phyloP scores from a whole-genome alignment of 176 grass and related monocot genomes.

The Avena eriantha region DNA sequence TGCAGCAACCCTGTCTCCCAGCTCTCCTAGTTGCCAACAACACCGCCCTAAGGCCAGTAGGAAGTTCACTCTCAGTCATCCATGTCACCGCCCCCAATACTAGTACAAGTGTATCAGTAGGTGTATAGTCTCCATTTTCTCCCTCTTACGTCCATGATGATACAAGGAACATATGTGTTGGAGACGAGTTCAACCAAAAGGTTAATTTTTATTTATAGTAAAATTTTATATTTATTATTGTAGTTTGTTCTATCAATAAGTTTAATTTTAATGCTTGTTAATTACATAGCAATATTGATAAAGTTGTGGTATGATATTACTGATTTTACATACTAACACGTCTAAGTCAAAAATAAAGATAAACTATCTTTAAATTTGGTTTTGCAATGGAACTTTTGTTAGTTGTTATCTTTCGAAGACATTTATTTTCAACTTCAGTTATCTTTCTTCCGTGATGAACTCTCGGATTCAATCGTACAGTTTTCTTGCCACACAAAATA shows the following conservation, averaged over 20 bases:
- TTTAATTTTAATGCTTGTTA: background rate
- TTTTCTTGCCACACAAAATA: background rate
- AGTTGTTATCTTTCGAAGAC: background rate
- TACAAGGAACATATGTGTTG: background rate
- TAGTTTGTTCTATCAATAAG: background rate
- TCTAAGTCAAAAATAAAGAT: background rate
- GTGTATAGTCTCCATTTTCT: background rate
- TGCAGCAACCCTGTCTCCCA: no score
- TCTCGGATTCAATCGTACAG: background rate
- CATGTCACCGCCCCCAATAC: no score
- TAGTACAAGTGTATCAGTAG: no score
- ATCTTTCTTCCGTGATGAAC: no score
- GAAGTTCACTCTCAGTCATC: no score
- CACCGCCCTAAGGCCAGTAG: no score
- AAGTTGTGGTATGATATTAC: background rate
- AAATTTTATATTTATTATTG: background rate
- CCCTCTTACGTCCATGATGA: background rate
- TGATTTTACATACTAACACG: background rate
- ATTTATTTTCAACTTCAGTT: background rate
- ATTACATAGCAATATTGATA: background rate
- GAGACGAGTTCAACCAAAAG: background rate
- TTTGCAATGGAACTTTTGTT: background rate
- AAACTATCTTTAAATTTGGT: background rate
- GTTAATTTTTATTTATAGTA: background rate
- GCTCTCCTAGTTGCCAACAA: no score